Conservation (phyloP, 495 filamentous ascomycete species). For the Neurospora sp. region DNA sequence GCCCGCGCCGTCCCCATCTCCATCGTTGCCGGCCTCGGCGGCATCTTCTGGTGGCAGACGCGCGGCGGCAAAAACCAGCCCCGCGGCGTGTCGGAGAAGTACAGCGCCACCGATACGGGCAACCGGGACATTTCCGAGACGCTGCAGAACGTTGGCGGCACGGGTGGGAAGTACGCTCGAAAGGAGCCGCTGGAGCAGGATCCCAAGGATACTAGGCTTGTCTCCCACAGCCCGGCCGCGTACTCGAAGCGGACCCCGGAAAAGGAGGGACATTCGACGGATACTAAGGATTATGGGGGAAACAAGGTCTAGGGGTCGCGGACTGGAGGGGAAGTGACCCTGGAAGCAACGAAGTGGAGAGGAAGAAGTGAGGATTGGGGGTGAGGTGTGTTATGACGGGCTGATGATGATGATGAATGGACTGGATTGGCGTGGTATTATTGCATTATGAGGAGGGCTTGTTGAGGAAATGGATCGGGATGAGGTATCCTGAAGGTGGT, state of each 20-base stretch:
- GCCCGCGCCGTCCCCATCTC: constrained; percentile 12
- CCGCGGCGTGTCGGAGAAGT: constrained; percentile 1
- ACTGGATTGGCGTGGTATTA: neutral
- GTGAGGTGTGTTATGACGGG: neutral
- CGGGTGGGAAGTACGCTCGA: constrained; percentile 11
- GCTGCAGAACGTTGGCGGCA: constrained; percentile 6
- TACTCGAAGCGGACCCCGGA: constrained; percentile 6
- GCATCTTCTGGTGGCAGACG: constrained; percentile 14
- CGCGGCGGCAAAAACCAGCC: constrained; percentile 17
- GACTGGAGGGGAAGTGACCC: no score
- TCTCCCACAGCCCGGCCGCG: neutral
- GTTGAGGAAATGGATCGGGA: neutral
- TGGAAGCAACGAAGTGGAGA: neutral
- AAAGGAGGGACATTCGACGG: neutral
- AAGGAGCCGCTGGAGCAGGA: constrained; percentile 1
- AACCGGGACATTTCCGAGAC: constrained; percentile 7
- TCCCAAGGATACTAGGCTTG: constrained; percentile 6
- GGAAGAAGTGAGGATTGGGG: neutral
- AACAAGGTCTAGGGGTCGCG: no score
- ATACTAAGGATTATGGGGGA: neutral
- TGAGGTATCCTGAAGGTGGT: neutral
- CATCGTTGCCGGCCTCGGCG: constrained; percentile 6
- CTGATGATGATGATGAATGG: neutral
- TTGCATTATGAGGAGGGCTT: neutral
- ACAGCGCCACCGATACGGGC: neutral